Evolutionary conservation across 2,329 filamentous ascomycete genomes (phyloP).

Genomic region (Fusarium sterilihyphosum): DNA sequence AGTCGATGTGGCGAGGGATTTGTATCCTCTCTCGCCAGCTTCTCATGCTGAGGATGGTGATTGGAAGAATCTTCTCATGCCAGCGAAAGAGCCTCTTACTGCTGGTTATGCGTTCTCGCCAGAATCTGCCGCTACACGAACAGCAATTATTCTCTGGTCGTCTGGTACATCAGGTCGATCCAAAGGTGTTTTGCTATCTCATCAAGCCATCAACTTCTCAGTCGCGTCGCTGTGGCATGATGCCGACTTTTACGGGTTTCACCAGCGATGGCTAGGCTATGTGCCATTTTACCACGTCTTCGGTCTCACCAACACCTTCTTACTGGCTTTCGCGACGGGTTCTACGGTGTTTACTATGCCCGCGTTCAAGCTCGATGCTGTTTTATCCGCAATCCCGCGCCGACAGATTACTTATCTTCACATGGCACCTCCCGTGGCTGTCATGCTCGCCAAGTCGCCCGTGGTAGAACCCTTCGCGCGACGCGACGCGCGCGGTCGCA

Average conservation of each 20-base stretch:
- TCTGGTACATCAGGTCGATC: slow-evolving; percentile 77
- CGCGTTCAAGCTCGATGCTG: slow-evolving; percentile 72
- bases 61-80: slow-evolving; percentile 71
- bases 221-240: slow-evolving; percentile 60
- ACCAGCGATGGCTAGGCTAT: slow-evolving; percentile 65
- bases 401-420: slow-evolving; percentile 72
- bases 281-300: slow-evolving; percentile 77
- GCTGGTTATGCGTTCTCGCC: slow-evolving; percentile 50
- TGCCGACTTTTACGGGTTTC: slow-evolving; percentile 55
- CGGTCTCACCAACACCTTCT: slow-evolving; percentile 66
- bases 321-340: slow-evolving; percentile 62
- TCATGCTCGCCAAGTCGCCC: slow-evolving; percentile 76
- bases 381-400: slow-evolving; percentile 69
- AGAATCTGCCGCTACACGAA: slow-evolving; percentile 62
- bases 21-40: slow-evolving; percentile 45
- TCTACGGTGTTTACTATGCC: slow-evolving; percentile 75
- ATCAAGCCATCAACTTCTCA: slow-evolving; percentile 71
- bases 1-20: slow-evolving; percentile 50
- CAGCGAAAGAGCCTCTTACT: slow-evolving; percentile 57
- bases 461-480: slow-evolving; percentile 68
- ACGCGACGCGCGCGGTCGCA: slow-evolving; percentile 53
- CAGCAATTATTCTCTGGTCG: slow-evolving; percentile 57
- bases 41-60: slow-evolving; percentile 48
- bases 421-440: slow-evolving; percentile 76
- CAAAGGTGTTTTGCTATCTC: slow-evolving; percentile 79